Conservation (phyloP, 1,139 yeast species). For the Yamadazyma kanchanaburiensis region DNA sequence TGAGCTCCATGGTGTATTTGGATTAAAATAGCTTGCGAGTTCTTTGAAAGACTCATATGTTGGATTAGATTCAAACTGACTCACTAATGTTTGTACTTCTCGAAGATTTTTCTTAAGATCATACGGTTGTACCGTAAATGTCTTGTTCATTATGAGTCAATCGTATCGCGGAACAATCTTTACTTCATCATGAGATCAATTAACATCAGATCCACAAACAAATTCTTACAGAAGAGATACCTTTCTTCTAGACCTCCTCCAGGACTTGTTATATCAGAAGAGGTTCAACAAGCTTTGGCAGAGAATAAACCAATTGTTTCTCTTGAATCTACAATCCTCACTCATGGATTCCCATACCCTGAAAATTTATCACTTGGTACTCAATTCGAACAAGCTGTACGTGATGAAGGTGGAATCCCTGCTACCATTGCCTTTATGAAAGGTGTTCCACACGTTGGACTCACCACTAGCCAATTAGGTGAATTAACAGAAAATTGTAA, state of each 20-base stretch:
- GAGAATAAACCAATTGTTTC: slow-evolving; percentile 68
- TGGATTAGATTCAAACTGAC: neutral
- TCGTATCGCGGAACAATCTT: too few relatives aligned
- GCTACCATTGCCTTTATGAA: slow-evolving; percentile 80
- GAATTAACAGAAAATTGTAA: slow-evolving; percentile 42
- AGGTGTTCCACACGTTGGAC: slow-evolving; percentile 73
- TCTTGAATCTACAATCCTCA: slow-evolving; percentile 80
- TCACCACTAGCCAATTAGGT: slow-evolving; percentile 44
- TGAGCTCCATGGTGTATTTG: slow-evolving; percentile 4
- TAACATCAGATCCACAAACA: too few relatives aligned
- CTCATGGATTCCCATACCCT: slow-evolving; percentile 89
- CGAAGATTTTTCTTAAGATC: neutral
- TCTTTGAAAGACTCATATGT: slow-evolving; percentile 2
- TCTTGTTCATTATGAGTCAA: too few relatives aligned
- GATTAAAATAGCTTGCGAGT: slow-evolving; percentile 2
- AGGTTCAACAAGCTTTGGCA: slow-evolving; percentile 57
- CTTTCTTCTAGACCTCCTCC: too few relatives aligned
- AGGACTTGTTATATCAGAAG: slow-evolving; percentile 45
- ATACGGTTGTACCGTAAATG: too few relatives aligned
- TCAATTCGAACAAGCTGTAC: slow-evolving; percentile 58
- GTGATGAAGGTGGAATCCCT: slow-evolving; percentile 69
- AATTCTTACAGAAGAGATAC: too few relatives aligned
- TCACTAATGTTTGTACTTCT: neutral
- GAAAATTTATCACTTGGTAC: slow-evolving; percentile 70
- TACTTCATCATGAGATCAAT: too few relatives aligned